phyloP scores from a whole-genome alignment of 768 basidiomycete genomes.

The Basidioascus undulatus region DNA sequence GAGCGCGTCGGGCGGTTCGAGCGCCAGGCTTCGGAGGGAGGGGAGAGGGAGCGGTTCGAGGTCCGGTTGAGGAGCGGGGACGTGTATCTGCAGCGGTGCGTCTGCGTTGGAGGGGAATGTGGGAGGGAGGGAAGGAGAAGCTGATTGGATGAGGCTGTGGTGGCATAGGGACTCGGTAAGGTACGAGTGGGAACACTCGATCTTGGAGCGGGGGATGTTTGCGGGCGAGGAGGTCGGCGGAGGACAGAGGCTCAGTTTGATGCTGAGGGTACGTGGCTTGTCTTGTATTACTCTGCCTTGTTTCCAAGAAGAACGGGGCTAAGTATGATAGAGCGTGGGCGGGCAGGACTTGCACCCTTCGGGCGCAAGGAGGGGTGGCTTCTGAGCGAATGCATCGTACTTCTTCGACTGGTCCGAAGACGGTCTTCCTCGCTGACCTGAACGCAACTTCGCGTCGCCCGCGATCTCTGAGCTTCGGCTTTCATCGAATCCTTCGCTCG shows the following conservation, averaged over 20 bases:
- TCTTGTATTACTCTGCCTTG: neutral
- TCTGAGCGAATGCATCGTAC: too few species aligned
- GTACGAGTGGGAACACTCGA: conserved; percentile 21
- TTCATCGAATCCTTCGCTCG: too few species aligned
- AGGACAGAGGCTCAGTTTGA: conserved; percentile 20
- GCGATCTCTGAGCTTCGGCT: too few species aligned
- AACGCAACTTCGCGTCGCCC: too few species aligned
- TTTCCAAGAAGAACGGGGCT: too few species aligned
- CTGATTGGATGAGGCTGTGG: neutral
- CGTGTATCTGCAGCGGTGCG: conserved; percentile 21
- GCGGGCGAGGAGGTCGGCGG: conserved; percentile 10
- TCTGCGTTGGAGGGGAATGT: neutral
- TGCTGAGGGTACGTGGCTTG: conserved; percentile 18
- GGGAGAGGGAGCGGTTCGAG: conserved; percentile 14
- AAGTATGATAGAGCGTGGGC: too few species aligned
- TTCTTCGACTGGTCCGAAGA: too few species aligned
- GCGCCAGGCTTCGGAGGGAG: neutral
- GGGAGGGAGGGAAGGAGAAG: neutral
- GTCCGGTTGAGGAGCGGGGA: conserved; percentile 17
- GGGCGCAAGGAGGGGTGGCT: too few species aligned
- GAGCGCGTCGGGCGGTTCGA: conserved; percentile 17
- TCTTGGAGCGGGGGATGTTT: conserved; percentile 14
- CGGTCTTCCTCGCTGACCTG: too few species aligned
- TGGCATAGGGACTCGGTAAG: conserved; percentile 16
- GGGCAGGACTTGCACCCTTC: too few species aligned